Evolutionary conservation across 2,329 filamentous ascomycete genomes (phyloP).

Genomic region (Cladobotryum protrusum): DNA sequence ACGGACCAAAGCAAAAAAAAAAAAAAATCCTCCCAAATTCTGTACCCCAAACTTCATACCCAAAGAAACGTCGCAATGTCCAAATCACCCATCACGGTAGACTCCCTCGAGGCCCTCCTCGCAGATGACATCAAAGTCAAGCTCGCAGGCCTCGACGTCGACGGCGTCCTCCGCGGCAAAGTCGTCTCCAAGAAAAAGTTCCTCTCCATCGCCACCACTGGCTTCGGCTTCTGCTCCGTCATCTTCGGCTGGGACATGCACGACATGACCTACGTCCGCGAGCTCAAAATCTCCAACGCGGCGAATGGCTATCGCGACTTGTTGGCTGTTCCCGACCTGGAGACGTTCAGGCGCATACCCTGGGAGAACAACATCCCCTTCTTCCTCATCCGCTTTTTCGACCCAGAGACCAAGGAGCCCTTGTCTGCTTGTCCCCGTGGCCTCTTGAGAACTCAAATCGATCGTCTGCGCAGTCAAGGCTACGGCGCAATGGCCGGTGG

Average conservation of each 20-base stretch:
- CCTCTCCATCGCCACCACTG: conserved; percentile 68
- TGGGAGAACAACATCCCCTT: conserved; percentile 87
- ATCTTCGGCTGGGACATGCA: conserved; percentile 98
- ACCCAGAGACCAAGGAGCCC: conserved; percentile 67
- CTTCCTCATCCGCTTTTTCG: conserved; percentile 76
- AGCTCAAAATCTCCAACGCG: conserved; percentile 82
- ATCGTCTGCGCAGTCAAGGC: conserved; percentile 61
- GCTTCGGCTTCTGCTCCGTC: conserved; percentile 91
- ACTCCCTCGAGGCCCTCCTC: conserved; percentile 61
- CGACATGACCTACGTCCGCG: conserved; percentile 79
- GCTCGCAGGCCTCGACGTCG: conserved; percentile 79
- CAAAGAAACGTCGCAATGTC: neutral
- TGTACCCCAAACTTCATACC: too few relatives aligned
- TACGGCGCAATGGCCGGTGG: conserved; percentile 85
- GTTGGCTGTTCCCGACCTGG: conserved; percentile 73
- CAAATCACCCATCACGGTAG: conserved; percentile 44
- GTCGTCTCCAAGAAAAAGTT: conserved; percentile 92
- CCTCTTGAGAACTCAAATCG: conserved; percentile 60
- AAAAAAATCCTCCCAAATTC: too few relatives aligned
- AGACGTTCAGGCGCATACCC: conserved; percentile 73
- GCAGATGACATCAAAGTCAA: conserved; percentile 73
- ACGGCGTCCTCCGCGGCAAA: conserved; percentile 83
- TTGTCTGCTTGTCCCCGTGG: conserved; percentile 75
- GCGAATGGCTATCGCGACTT: conserved; percentile 86
- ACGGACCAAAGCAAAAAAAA: too few relatives aligned